phyloP scores from a whole-genome alignment of 495 filamentous ascomycete species.

The Sporormia fimetaria region DNA sequence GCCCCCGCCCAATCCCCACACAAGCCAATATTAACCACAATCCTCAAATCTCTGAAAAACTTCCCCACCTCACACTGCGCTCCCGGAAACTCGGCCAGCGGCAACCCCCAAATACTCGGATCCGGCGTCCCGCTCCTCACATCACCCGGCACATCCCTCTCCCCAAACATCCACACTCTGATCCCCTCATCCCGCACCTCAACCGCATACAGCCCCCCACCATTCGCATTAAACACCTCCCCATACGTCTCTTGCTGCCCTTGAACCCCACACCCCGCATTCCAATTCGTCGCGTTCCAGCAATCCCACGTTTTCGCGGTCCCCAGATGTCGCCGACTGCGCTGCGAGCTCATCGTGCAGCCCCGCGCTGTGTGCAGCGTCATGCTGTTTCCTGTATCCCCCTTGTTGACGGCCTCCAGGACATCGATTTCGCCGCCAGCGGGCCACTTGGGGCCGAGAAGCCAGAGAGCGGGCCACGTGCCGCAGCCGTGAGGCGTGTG shows the following conservation, averaged over 20 bases:
- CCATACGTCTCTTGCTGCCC: constrained; percentile 14
- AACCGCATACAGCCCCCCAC: constrained; percentile 26
- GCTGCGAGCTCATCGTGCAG: constrained; percentile 33
- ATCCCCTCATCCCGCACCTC: constrained; percentile 25
- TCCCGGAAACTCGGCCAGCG: constrained; percentile 27
- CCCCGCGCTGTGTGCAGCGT: constrained; percentile 28
- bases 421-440: constrained; percentile 32
- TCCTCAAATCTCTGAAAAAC: constrained; percentile 22
- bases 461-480: constrained; percentile 35
- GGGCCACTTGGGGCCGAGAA: constrained; percentile 31
- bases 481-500: constrained; percentile 34
- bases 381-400: constrained; percentile 28
- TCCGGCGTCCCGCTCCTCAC: constrained; percentile 12
- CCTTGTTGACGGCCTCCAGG: constrained; percentile 27
- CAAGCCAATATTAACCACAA: constrained; percentile 27
- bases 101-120: constrained; percentile 20
- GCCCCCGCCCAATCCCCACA: constrained; percentile 28
- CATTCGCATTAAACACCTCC: constrained; percentile 23
- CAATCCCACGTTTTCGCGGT: constrained; percentile 19
- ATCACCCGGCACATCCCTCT: constrained; percentile 19
- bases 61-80: constrained; percentile 21
- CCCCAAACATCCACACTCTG: constrained; percentile 25
- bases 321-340: constrained; percentile 31
- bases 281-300: constrained; percentile 21
- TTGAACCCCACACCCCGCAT: constrained; percentile 26